Conservation (phyloP, 257 asterid species). For the Echites panduratus region DNA sequence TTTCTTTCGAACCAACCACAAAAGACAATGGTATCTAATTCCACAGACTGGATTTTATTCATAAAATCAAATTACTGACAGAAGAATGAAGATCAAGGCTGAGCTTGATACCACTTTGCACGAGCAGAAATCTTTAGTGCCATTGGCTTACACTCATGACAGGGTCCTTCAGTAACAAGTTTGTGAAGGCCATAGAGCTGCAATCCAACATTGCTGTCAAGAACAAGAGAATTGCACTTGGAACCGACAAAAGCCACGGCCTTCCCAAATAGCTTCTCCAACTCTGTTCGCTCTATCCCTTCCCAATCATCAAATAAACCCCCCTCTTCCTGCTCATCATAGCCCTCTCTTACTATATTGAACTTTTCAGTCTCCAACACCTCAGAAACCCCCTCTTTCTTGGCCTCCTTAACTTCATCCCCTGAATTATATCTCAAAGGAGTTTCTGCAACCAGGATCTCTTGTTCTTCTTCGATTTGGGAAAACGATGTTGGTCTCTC, state of each 20-base stretch:
- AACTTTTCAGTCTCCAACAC: slow-evolving; percentile 13
- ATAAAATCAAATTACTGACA: neutral
- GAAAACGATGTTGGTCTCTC: slow-evolving; percentile 4
- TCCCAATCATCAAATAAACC: slow-evolving; percentile 59
- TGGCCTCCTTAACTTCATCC: slow-evolving; percentile 11
- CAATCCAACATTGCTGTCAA: slow-evolving; percentile 33
- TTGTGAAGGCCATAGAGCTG: slow-evolving; percentile 55
- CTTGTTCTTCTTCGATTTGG: slow-evolving; percentile 13
- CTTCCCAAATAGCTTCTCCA: slow-evolving; percentile 55
- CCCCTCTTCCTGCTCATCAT: slow-evolving; percentile 14
- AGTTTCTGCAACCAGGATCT: slow-evolving; percentile 5
- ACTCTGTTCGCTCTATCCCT: slow-evolving; percentile 63
- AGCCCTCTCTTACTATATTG: neutral
- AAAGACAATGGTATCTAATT: neutral
- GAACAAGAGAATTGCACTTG: slow-evolving; percentile 26
- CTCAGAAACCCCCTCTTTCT: slow-evolving; percentile 3
- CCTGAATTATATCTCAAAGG: neutral
- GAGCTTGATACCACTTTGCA: slow-evolving; percentile 49
- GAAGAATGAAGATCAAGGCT: neutral
- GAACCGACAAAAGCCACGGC: slow-evolving; percentile 50
- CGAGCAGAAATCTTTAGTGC: slow-evolving; percentile 55
- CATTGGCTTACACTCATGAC: slow-evolving; percentile 47
- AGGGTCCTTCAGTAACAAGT: slow-evolving; percentile 55
- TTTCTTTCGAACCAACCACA: neutral
- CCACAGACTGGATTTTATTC: no score